Percentiles rank a stretch among this genome's conserved stretches.
These are phyloP conservation scores for Terana coerulea DNA, from an alignment of 768 basidiomycete genomes.

Conservation along the genomic window DNA sequence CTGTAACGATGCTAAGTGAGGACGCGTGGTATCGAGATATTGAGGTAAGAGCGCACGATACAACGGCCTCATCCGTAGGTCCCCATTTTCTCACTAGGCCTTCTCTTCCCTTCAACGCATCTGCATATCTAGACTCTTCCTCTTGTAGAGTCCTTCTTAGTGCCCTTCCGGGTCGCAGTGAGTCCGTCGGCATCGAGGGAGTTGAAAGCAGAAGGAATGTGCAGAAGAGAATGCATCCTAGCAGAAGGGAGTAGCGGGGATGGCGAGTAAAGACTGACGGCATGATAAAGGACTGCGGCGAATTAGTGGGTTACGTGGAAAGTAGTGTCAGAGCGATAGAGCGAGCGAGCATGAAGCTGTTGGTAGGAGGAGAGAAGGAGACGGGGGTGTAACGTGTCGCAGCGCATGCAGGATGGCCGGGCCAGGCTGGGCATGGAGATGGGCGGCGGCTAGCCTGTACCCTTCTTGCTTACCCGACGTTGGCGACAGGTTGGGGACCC, in stretches of 20 bases:
- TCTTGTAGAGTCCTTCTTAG: conserved; percentile 22
- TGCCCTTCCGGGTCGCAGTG: background rate
- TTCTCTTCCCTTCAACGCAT: conserved; percentile 37
- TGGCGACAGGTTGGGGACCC: too few relatives aligned
- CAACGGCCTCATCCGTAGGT: conserved; percentile 43
- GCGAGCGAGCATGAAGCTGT: too few relatives aligned
- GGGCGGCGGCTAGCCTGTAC: too few relatives aligned
- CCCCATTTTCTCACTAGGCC: conserved; percentile 53
- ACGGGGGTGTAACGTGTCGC: too few relatives aligned
- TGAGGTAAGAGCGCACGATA: conserved; percentile 31
- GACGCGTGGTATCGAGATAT: background rate
- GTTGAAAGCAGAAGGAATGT: conserved; percentile 46
- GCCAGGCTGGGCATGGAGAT: too few relatives aligned
- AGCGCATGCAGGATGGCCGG: too few relatives aligned
- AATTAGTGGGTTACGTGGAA: too few relatives aligned
- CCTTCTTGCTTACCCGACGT: too few relatives aligned
- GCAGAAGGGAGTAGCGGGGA: conserved; percentile 47
- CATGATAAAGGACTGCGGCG: too few relatives aligned
- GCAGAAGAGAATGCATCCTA: conserved; percentile 37
- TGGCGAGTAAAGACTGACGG: conserved; percentile 33
- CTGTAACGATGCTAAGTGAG: background rate
- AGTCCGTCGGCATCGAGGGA: conserved; percentile 35
- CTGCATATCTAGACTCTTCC: conserved; percentile 42
- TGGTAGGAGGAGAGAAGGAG: too few relatives aligned
- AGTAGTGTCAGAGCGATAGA: too few relatives aligned